Evolutionary conservation across 495 filamentous ascomycete genomes (phyloP).

Genomic region (Aspergillus incahuasiensis): DNA sequence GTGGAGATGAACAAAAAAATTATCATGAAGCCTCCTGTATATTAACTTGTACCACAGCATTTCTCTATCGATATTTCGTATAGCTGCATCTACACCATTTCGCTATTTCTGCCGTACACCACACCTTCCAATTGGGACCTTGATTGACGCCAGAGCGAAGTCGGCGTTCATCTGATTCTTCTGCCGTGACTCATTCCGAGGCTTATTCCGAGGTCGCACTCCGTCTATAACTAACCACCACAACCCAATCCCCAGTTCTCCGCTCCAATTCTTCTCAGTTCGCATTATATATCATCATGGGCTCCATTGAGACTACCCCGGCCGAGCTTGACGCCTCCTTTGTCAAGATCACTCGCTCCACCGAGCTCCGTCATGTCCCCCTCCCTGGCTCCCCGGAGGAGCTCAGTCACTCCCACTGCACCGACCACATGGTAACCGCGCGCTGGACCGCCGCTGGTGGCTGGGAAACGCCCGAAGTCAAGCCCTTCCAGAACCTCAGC

Average conservation of each 20-base stretch:
- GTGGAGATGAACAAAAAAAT: conserved; percentile 1
- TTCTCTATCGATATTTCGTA: neutral
- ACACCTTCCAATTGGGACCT: neutral
- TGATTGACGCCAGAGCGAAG: neutral
- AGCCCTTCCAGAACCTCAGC: conserved; percentile 72
- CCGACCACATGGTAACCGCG: conserved; percentile 85
- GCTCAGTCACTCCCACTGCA: conserved; percentile 56
- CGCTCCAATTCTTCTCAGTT: neutral
- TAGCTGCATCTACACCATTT: neutral
- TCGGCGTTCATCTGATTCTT: neutral
- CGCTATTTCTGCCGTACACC: neutral
- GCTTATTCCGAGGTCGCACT: neutral
- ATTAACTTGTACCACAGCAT: neutral
- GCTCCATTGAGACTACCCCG: conserved; percentile 29
- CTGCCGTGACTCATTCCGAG: conserved; percentile 17
- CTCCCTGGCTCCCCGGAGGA: conserved; percentile 50
- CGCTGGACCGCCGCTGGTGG: conserved; percentile 62
- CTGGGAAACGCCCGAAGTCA: conserved; percentile 74
- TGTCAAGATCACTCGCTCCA: conserved; percentile 63
- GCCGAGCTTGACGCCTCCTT: conserved; percentile 67
- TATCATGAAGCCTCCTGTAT: neutral
- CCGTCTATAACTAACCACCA: neutral
- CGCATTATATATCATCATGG: conserved; percentile 24
- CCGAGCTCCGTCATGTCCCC: conserved; percentile 64
- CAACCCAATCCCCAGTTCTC: neutral